Conservation (phyloP, 345 rosid genomes). For the Eutrema japonicum region DNA sequence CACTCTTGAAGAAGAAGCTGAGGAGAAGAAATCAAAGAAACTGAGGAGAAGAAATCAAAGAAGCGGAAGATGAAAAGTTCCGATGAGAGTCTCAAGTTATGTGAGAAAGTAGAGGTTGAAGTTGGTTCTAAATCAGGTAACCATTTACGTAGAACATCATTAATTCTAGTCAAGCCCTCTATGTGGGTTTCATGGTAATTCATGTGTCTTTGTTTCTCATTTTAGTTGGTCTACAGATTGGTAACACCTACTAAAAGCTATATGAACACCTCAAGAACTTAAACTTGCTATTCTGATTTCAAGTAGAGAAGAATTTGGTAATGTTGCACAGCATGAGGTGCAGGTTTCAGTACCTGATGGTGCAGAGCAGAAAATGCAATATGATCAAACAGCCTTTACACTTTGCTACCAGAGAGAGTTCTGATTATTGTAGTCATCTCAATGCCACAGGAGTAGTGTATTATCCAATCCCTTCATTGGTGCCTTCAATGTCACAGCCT, state of each 20-base stretch:
- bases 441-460: too few species aligned
- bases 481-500: too few species aligned
- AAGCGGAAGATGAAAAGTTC: too few species aligned
- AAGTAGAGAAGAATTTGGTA: constrained; percentile 33
- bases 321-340: constrained; percentile 7
- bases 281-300: not conserved
- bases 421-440: too few species aligned
- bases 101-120: too few species aligned
- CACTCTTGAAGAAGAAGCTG: too few species aligned
- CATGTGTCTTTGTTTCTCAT: not conserved
- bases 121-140: too few species aligned
- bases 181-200: constrained; percentile 20
- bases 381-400: constrained; percentile 1
- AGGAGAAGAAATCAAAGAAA: too few species aligned
- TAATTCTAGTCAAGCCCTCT: constrained; percentile 49
- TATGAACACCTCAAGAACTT: not conserved
- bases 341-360: constrained; percentile 51
- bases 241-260: not conserved
- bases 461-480: too few species aligned
- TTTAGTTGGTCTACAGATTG: not conserved
- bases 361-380: constrained; percentile 51
- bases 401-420: too few species aligned
- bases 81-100: too few species aligned
- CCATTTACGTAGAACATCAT: constrained; percentile 57
- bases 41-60: too few species aligned